Conservation (phyloP, 2,329 filamentous ascomycete species). For the Diaporthe batatas region DNA sequence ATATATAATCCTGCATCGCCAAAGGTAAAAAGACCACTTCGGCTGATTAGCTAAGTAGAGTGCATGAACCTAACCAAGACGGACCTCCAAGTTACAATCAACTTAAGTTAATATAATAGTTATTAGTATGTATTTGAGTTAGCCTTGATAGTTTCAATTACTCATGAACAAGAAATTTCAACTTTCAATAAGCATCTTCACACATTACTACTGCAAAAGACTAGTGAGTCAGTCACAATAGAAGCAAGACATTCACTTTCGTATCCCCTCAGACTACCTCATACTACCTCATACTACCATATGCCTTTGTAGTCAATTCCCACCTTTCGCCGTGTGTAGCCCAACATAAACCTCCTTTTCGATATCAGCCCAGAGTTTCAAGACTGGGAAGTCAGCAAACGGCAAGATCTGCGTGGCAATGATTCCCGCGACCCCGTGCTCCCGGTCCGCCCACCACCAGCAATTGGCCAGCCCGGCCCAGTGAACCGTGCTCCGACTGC, state of each 20-base stretch:
- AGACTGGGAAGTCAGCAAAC: constrained; percentile 55
- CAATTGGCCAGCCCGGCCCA: constrained; percentile 70
- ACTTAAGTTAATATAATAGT: neutral
- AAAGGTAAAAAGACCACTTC: no score
- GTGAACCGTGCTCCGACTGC: constrained; percentile 60
- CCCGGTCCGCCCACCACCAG: constrained; percentile 71
- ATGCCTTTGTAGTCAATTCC: neutral
- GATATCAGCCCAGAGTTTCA: constrained; percentile 53
- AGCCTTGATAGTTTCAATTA: no score
- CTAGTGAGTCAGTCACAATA: neutral
- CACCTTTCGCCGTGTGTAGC: constrained; percentile 7
- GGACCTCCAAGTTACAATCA: no score
- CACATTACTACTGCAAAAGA: neutral
- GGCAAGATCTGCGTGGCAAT: constrained; percentile 61
- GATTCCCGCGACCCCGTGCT: constrained; percentile 66
- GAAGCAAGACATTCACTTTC: neutral
- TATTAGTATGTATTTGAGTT: no score
- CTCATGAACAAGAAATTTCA: neutral
- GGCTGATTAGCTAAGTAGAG: no score
- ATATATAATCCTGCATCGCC: no score
- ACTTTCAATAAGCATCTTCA: neutral
- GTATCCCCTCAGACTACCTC: neutral
- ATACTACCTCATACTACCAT: neutral
- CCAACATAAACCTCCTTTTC: constrained; percentile 51
- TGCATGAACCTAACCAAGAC: no score